Percentiles rank a stretch among this genome's conserved stretches.
Evolutionary conservation across 2,329 filamentous ascomycete genomes (phyloP).

Genomic region (Colletotrichum orchidophilum): DNA sequence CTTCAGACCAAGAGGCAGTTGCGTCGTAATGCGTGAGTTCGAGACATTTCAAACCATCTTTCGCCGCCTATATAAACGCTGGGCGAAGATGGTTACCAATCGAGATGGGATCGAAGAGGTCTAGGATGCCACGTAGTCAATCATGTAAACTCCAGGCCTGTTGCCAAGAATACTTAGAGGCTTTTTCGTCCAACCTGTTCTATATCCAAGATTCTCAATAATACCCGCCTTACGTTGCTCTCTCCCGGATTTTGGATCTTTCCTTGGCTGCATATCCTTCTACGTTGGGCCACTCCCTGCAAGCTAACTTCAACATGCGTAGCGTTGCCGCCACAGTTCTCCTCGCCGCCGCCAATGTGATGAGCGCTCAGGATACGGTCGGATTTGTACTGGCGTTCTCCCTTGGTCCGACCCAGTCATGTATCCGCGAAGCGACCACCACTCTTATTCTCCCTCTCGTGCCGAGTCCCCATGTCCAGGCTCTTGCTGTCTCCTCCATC

Average conservation of each 20-base stretch:
- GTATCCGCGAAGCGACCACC: constrained; percentile 4
- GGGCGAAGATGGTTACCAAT: background rate
- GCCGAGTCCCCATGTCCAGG: constrained; percentile 1
- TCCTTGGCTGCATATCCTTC: background rate
- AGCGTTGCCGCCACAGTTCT: background rate
- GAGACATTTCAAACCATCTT: background rate
- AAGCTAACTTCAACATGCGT: background rate
- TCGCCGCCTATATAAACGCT: background rate
- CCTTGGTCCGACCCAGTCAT: constrained; percentile 1
- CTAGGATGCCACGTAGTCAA: background rate
- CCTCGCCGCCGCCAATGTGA: background rate
- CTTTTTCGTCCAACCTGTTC: background rate
- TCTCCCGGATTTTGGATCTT: background rate
- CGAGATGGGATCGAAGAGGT: background rate
- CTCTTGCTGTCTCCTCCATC: constrained; percentile 3
- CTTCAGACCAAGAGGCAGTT: background rate
- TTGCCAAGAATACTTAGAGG: background rate
- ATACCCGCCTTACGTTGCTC: background rate
- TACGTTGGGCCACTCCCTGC: background rate
- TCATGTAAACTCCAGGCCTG: background rate
- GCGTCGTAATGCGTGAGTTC: background rate
- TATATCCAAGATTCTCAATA: background rate
- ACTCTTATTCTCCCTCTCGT: constrained; percentile 4
- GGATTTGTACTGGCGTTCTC: background rate
- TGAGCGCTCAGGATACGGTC: constrained; percentile 11